Evolutionary conservation across 1,139 yeast genomes (phyloP).

Genomic region (Sugiyamaella castrensis): DNA sequence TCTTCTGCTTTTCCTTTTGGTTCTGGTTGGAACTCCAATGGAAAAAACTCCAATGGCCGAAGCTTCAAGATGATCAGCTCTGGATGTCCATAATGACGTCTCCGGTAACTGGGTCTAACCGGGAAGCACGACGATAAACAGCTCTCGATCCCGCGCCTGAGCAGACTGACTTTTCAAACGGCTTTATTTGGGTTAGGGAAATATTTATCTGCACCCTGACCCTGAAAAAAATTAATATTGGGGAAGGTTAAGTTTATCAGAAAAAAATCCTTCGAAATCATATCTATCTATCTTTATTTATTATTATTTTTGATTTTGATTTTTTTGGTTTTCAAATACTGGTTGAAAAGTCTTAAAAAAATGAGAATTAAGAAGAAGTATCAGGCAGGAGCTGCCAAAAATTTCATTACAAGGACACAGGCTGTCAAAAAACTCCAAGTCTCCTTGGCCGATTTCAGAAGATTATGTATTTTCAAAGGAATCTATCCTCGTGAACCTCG

Average conservation of each 20-base stretch:
- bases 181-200: not conserved
- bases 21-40: too few relatives aligned
- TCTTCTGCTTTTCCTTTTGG: too few relatives aligned
- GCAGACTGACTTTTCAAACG: not conserved
- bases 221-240: conserved; percentile 8
- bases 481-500: conserved; percentile 89
- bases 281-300: conserved; percentile 12
- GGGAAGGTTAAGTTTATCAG: too few relatives aligned
- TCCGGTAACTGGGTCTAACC: too few relatives aligned
- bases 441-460: conserved; percentile 95
- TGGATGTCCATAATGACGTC: too few relatives aligned
- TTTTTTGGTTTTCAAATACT: not conserved
- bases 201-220: not conserved
- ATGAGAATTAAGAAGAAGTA: conserved; percentile 62
- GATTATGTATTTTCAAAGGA: conserved; percentile 96
- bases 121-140: too few relatives aligned
- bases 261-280: not conserved
- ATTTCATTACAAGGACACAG: conserved; percentile 90
- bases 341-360: not conserved
- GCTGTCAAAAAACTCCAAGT: conserved; percentile 92
- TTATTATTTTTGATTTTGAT: not conserved
- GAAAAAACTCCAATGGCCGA: too few relatives aligned
- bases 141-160: too few relatives aligned
- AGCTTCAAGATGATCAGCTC: too few relatives aligned
- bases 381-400: conserved; percentile 84